Evolutionary conservation across 2,329 filamentous ascomycete species (phyloP).

Genomic region (Exophiala mesophila): DNA sequence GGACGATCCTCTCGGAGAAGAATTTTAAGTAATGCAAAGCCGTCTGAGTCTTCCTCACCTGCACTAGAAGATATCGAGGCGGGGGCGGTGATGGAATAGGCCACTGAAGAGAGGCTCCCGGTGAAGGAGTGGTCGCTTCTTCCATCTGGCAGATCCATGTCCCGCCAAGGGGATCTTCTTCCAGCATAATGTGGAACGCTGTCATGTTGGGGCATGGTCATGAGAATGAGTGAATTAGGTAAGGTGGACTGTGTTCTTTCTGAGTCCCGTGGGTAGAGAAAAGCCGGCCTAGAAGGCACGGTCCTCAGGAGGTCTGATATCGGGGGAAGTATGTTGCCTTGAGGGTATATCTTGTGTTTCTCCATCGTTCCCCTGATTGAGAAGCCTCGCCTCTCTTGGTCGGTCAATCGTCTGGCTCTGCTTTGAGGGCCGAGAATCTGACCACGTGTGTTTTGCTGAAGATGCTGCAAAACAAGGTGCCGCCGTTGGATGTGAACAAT

Average conservation of each 20-base stretch:
- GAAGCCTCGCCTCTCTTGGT: no score
- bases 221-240: no score
- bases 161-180: background rate
- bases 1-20: slow-evolving; percentile 2
- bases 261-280: background rate
- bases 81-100: background rate
- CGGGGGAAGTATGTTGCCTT: slow-evolving; percentile 1
- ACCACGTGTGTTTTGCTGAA: no score
- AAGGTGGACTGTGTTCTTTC: background rate
- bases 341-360: no score
- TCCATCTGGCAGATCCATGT: background rate
- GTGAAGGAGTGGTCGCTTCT: background rate
- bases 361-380: no score
- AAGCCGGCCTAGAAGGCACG: background rate
- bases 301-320: slow-evolving; percentile 9
- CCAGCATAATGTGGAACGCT: no score
- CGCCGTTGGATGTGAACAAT: no score
- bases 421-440: no score
- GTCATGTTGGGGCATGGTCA: no score
- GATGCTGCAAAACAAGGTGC: no score
- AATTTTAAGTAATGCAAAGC: background rate
- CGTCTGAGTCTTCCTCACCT: background rate
- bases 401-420: no score
- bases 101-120: background rate
- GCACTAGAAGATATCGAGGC: slow-evolving; percentile 1